Percentiles rank a stretch among this genome's conserved stretches.
These are phyloP conservation scores for Phytopythium delawarense DNA, from an alignment of 352 stramenopile species.

Conservation along the genomic window DNA sequence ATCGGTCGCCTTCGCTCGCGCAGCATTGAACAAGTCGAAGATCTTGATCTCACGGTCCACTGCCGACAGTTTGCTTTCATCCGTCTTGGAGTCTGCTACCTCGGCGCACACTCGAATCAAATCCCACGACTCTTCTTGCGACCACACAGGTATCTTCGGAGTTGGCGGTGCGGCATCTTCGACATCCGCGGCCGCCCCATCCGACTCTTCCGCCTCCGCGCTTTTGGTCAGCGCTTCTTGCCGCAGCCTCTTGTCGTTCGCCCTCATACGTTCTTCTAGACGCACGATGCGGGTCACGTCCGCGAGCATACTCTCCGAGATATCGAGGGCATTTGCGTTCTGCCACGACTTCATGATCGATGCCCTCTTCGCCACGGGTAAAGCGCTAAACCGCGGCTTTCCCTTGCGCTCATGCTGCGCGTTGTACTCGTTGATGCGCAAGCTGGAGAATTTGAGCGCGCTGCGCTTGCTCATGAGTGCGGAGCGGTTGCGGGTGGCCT, in stretches of 20 bases:
- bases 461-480: slow-evolving; percentile 19
- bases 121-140: slow-evolving; percentile 25
- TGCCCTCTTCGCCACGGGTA: slow-evolving; percentile 12
- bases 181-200: not conserved
- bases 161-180: not conserved
- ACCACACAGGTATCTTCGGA: slow-evolving; percentile 11
- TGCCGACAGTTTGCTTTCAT: slow-evolving; percentile 14
- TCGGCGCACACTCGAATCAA: slow-evolving; percentile 37
- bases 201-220: not conserved
- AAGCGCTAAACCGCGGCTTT: slow-evolving; percentile 16
- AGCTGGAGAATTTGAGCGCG: slow-evolving; percentile 28
- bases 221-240: not conserved
- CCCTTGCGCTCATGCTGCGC: slow-evolving; percentile 31
- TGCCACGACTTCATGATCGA: slow-evolving; percentile 29
- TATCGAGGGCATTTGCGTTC: slow-evolving; percentile 28
- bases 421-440: slow-evolving; percentile 23
- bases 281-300: not conserved
- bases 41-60: slow-evolving; percentile 28
- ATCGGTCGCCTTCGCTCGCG: slow-evolving; percentile 20
- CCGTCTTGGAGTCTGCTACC: slow-evolving; percentile 21
- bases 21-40: slow-evolving; percentile 28
- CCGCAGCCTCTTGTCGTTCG: not conserved
- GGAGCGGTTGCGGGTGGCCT: slow-evolving; percentile 20
- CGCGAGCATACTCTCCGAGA: slow-evolving; percentile 16
- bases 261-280: not conserved